Percentiles rank a stretch among this genome's conserved stretches.
Conservation (phyloP, 495 filamentous ascomycete genomes). For the Penicilliopsis zonata region DNA sequence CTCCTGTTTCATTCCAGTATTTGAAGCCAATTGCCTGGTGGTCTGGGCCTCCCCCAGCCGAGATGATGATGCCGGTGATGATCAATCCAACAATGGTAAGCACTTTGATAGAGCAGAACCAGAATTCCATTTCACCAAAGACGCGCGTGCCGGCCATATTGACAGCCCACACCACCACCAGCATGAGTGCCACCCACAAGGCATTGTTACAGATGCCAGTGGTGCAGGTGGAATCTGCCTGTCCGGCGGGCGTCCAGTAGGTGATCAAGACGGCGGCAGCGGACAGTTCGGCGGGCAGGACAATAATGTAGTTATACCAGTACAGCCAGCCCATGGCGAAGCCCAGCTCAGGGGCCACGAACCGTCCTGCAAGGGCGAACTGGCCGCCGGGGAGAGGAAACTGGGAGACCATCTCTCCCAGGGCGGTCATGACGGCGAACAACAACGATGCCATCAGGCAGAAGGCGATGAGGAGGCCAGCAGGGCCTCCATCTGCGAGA, state of each 20-base stretch:
- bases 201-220: too few relatives aligned
- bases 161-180: conserved; percentile 28
- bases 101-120: conserved; percentile 32
- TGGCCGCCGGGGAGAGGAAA: conserved; percentile 16
- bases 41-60: conserved; percentile 16
- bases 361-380: conserved; percentile 12
- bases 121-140: conserved; percentile 37
- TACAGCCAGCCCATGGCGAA: conserved; percentile 21
- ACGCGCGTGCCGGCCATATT: conserved; percentile 27
- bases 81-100: conserved; percentile 33
- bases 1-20: conserved; percentile 42
- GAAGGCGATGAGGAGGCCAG: too few relatives aligned
- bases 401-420: too few relatives aligned
- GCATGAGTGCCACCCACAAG: conserved; percentile 33
- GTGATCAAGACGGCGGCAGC: conserved; percentile 38
- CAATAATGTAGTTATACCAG: conserved; percentile 18
- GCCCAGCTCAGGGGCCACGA: conserved; percentile 16
- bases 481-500: too few relatives aligned
- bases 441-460: too few relatives aligned
- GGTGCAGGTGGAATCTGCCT: too few relatives aligned
- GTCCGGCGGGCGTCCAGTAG: conserved; percentile 28
- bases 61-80: conserved; percentile 37
- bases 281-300: conserved; percentile 25
- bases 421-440: too few relatives aligned
- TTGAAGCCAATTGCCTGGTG: conserved; percentile 21